A percentile compares a stretch with the other conserved stretches of the same genome.
phyloP scores from a whole-genome alignment of 73 alveolate genomes.

The Uronychia setigera region DNA sequence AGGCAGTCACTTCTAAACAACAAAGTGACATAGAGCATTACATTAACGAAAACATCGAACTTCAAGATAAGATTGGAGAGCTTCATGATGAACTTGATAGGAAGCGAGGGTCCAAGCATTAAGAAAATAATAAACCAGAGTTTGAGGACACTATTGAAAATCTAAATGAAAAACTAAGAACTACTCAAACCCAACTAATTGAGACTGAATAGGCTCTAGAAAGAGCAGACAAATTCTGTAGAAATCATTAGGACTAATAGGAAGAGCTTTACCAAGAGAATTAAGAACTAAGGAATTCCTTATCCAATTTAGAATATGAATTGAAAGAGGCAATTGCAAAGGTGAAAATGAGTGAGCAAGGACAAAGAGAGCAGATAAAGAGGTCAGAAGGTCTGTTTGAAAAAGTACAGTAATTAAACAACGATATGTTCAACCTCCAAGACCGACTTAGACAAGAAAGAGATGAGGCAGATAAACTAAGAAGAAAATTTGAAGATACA shows the following conservation, averaged over 20 bases:
- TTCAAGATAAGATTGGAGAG: neutral
- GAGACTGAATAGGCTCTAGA: conserved; percentile 2
- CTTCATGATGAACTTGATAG: neutral
- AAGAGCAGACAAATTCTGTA: neutral
- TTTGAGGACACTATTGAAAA: conserved; percentile 6
- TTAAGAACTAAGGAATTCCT: neutral
- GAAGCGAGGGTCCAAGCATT: neutral
- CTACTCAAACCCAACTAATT: neutral
- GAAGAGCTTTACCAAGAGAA: neutral
- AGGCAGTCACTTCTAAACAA: neutral
- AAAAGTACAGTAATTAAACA: neutral
- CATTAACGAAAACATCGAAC: neutral
- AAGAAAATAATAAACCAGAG: neutral
- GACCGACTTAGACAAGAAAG: neutral
- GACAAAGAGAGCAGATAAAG: neutral
- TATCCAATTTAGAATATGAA: neutral
- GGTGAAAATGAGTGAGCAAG: neutral
- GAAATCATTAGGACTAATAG: neutral
- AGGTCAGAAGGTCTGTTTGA: neutral
- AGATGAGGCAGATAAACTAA: neutral
- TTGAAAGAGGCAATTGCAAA: neutral
- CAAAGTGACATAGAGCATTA: neutral
- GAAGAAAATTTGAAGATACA: neutral
- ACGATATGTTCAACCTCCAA: neutral
- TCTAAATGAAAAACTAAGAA: neutral